Conservation (phyloP, 176 grass and related monocot genomes). For the Carex littledalei region DNA sequence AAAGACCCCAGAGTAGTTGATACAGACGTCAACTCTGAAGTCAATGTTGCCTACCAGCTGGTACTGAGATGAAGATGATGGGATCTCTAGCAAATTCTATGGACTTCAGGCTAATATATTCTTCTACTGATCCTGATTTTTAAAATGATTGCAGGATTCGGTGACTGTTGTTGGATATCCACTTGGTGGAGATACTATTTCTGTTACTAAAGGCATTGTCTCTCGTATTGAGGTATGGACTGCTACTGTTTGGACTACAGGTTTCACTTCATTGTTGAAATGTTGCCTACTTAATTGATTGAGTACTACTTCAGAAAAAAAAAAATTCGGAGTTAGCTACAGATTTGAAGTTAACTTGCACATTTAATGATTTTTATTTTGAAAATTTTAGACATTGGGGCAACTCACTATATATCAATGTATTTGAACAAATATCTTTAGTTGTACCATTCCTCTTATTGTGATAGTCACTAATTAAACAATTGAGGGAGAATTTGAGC, state of each 20-base stretch:
- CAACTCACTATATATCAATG: background rate
- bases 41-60: background rate
- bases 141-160: conserved; percentile 49
- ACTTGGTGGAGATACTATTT: conserved; percentile 91
- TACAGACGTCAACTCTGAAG: background rate
- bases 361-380: background rate
- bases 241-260: background rate
- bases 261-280: background rate
- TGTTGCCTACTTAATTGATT: background rate
- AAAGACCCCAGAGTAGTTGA: background rate
- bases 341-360: background rate
- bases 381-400: background rate
- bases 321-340: background rate
- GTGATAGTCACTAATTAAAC: background rate
- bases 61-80: background rate
- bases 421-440: background rate
- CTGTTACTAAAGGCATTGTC: conserved; percentile 97
- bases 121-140: conserved; percentile 4
- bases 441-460: background rate
- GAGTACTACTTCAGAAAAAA: background rate
- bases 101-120: background rate
- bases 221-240: conserved; percentile 82
- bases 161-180: conserved; percentile 99
- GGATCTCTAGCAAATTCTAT: background rate
- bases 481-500: background rate